phyloP scores from a whole-genome alignment of 495 filamentous ascomycete genomes.

The Pseudotulostoma volvatum region DNA sequence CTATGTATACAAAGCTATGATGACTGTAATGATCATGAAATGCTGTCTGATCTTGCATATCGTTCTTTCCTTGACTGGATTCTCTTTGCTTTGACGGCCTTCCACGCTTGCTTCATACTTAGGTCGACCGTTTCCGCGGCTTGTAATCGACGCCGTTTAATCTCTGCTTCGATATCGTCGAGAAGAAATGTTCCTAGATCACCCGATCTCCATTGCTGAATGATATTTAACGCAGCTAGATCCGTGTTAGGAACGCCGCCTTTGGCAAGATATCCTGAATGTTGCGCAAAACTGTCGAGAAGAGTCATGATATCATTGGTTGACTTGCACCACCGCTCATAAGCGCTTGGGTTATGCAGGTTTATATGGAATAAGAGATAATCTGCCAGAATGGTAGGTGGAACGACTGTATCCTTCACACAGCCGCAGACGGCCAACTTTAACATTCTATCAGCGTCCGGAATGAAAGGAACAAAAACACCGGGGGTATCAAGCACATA shows the following conservation, averaged over 20 bases:
- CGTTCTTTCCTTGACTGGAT: conserved; percentile 4
- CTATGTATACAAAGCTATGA: too few species aligned
- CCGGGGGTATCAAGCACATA: conserved; percentile 66
- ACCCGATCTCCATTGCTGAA: conserved; percentile 72
- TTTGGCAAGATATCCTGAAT: conserved; percentile 60
- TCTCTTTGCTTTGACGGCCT: conserved; percentile 4
- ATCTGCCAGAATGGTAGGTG: conserved; percentile 61
- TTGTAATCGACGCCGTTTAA: conserved; percentile 13
- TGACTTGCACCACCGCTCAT: conserved; percentile 46
- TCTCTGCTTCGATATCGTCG: conserved; percentile 54
- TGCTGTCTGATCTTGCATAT: too few species aligned
- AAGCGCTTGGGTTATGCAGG: conserved; percentile 35
- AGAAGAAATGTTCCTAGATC: conserved; percentile 60
- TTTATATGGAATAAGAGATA: conserved; percentile 83
- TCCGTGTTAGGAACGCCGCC: conserved; percentile 58
- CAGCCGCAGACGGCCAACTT: conserved; percentile 80
- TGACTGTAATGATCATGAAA: too few species aligned
- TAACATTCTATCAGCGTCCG: conserved; percentile 72
- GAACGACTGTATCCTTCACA: conserved; percentile 76
- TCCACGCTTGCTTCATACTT: conserved; percentile 1
- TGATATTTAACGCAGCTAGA: conserved; percentile 61
- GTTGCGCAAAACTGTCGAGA: conserved; percentile 46
- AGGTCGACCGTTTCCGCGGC: background rate
- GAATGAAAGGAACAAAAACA: conserved; percentile 85
- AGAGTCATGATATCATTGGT: conserved; percentile 70